phyloP scores from a whole-genome alignment of 208 protist species.

The Trypanosoma conorhini region DNA sequence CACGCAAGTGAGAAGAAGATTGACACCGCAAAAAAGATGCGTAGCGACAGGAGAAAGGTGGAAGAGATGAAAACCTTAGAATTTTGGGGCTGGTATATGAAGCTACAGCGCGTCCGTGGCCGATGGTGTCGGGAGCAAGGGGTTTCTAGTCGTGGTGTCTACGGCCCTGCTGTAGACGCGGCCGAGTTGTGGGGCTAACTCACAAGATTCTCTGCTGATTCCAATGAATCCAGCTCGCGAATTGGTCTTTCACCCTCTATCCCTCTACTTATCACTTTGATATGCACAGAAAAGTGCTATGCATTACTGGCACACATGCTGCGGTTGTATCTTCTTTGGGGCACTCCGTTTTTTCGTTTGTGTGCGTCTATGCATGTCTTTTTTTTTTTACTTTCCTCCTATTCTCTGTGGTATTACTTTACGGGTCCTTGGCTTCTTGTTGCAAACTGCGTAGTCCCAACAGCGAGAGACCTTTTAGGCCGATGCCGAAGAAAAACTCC shows the following conservation, averaged over 20 bases:
- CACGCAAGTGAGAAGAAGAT: slow-evolving; percentile 85
- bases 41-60: slow-evolving; percentile 64
- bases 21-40: slow-evolving; percentile 80
- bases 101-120: slow-evolving; percentile 89
- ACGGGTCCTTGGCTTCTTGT: slow-evolving; percentile 7
- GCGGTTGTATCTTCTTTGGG: slow-evolving; percentile 6
- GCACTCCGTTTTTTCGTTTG: slow-evolving; percentile 18
- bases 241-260: no score
- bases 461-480: not conserved
- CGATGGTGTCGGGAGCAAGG: slow-evolving; percentile 90
- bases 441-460: slow-evolving; percentile 5
- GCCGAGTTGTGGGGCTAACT: slow-evolving; percentile 89
- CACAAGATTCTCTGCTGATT: slow-evolving; percentile 17
- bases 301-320: no score
- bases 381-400: no score
- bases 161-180: slow-evolving; percentile 89
- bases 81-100: slow-evolving; percentile 93
- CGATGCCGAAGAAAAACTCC: slow-evolving; percentile 42
- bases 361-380: slow-evolving; percentile 14
- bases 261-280: no score
- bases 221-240: slow-evolving; percentile 13
- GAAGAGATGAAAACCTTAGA: slow-evolving; percentile 77
- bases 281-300: no score
- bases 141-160: slow-evolving; percentile 88
- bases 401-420: slow-evolving; percentile 14